Percentiles rank a stretch among this genome's conserved stretches.
Evolutionary conservation across 805 yeast species (phyloP).

Genomic region (Danielia oregonensis): DNA sequence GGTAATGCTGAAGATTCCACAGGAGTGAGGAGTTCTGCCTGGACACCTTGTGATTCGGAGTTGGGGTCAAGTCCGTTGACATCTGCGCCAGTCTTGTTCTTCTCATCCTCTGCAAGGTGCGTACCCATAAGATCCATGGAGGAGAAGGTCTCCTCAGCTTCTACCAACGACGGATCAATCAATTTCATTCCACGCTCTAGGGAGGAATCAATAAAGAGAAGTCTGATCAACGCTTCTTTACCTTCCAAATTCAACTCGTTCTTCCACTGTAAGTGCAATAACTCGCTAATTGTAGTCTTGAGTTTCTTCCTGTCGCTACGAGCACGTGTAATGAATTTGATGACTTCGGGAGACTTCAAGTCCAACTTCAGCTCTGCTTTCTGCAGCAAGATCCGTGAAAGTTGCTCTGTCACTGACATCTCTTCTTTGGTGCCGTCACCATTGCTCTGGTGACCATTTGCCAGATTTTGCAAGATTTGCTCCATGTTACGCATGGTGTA

Average conservation of each 20-base stretch:
- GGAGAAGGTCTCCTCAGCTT: constrained; percentile 10
- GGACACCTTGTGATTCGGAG: not conserved
- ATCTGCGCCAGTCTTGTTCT: constrained; percentile 9
- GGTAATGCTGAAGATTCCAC: constrained; percentile 9
- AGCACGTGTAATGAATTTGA: constrained; percentile 24
- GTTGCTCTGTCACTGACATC: constrained; percentile 23
- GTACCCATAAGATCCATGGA: constrained; percentile 12
- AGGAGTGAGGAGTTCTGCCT: constrained; percentile 3
- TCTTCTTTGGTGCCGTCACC: constrained; percentile 6
- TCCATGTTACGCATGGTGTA: constrained; percentile 84
- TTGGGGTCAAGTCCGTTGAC: too few relatives aligned
- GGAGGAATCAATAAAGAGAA: constrained; percentile 67
- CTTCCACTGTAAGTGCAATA: constrained; percentile 54
- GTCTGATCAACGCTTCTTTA: constrained; percentile 68
- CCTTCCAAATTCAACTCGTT: constrained; percentile 61
- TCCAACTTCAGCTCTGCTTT: constrained; percentile 32
- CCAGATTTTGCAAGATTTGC: constrained; percentile 30
- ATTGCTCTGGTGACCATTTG: not conserved
- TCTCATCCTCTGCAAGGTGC: constrained; percentile 24
- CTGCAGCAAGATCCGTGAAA: constrained; percentile 28
- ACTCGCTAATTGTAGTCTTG: constrained; percentile 39
- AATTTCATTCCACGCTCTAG: constrained; percentile 52
- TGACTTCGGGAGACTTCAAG: constrained; percentile 29
- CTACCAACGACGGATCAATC: constrained; percentile 33
- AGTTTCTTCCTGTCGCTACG: constrained; percentile 27